Evolutionary conservation across 2,329 filamentous ascomycete genomes (phyloP), one percentile per base, ranked within the genome.

Genomic region (Colletotrichum magnum): DNA sequence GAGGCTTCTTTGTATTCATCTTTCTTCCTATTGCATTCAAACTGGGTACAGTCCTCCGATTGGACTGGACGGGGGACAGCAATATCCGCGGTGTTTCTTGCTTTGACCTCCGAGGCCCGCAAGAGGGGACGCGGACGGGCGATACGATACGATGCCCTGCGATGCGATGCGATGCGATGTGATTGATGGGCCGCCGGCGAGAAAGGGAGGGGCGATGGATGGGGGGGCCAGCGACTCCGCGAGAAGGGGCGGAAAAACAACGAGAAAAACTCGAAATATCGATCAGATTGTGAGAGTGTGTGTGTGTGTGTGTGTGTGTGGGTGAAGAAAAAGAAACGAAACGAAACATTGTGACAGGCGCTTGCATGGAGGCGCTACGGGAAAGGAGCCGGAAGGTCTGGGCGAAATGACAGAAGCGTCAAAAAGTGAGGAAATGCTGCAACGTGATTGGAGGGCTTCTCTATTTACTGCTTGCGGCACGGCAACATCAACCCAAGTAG

Each of bases 301-400:
- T 16, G 39, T 26, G 26, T 50, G 21, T 21, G 21, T 21, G 21
- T 24, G 21, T 24, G 21, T 53, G 43, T n/a, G 41, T 28, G 26
- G 65, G 21, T 21, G 52, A 51, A 18, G 45, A 50, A 59, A 24
- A 68, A 68, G 65, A 68, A 68, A 59, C 54, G 60, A 68, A 68
- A 68, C 60, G 54, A 68, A 68, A 68, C 60, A 60, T 43, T 41
- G 32, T 56, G 54, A 56, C 54, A 52, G 45, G 36, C 58, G 36
- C 41, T 21, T 54, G 59, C 60, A 57, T 57, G n/a, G 52, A 45
- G 43, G 65, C 54, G 65, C 59, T 58, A 47, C 59, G 59, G 65
- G 43, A 64, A 47, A 58, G 39, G 60, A 68, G 39, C 65, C 65
- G 48, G 65, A 39, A 64, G 53, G 65, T 68, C 59, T 58, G 48